phyloP scores from a whole-genome alignment of 169 alveolate species.

The Neospora caninum region DNA sequence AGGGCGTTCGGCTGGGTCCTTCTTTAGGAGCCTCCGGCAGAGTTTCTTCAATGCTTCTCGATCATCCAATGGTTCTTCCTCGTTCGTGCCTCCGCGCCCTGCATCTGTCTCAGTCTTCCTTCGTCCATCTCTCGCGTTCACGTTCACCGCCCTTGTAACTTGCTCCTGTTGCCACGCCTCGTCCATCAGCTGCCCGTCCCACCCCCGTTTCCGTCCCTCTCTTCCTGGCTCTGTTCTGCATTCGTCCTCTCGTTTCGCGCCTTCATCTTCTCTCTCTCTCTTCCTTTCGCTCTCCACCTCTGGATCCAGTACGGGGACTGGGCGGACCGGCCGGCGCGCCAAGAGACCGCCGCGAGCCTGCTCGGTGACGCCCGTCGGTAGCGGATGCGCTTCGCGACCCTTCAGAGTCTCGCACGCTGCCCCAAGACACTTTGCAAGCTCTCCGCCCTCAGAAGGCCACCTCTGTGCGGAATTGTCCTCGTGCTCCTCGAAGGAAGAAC shows the following conservation, averaged over 20 bases:
- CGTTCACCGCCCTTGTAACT: too few species aligned
- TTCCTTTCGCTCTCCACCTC: neutral
- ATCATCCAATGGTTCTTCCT: neutral
- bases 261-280: neutral
- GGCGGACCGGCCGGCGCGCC: too few species aligned
- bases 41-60: neutral
- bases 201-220: neutral
- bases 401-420: too few species aligned
- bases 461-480: too few species aligned
- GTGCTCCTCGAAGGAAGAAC: neutral
- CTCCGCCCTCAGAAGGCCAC: too few species aligned
- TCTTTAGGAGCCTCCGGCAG: neutral
- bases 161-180: too few species aligned
- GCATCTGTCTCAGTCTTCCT: too few species aligned
- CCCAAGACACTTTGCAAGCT: too few species aligned
- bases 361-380: neutral
- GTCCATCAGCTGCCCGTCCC: neutral
- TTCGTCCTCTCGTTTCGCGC: neutral
- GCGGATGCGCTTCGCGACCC: neutral
- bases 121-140: too few species aligned
- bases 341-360: too few species aligned
- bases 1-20: neutral
- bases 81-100: too few species aligned
- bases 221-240: neutral
- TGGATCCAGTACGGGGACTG: neutral